Evolutionary conservation across 2,329 filamentous ascomycete genomes (phyloP), one percentile per base, ranked within the genome.

Genomic region (Pezicula neosporulosa): DNA sequence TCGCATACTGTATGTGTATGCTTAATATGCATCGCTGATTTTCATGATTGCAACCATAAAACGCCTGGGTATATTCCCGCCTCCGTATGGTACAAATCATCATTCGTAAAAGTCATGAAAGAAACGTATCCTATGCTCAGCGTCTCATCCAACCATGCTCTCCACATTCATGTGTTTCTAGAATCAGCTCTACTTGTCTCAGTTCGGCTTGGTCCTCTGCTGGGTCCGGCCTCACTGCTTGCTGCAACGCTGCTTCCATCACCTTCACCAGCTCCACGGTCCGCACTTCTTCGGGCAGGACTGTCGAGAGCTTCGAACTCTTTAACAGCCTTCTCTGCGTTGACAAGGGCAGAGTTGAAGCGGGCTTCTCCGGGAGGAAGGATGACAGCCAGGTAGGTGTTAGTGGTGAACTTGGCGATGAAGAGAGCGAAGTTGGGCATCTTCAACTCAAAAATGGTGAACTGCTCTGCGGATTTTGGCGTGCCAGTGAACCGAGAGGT

Each of bases 331-430:
- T 96, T 86, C 70, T 90, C 86, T 58, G 93, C 94, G 66, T 97
- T 97, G 58, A 96, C 77, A 68, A 94, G 84, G 12, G 92, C 92
- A 48, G 89, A 85, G 63, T 97, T 97, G 75, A 96, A 96, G 6
- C 89, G 82, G 18, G 90, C 89, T 70, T 97, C 93, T 21, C 92
- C 92, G 0, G 93, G 91, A 0, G 94, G 92, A 58, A 97, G 82
- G 35, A 95, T 86, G 8, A 95, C 90, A 64, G 96, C 90, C 54
- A 99, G 86, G 65, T 97, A 97, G 2, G 94, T 99, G 70, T 99
- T 99, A 48, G 94, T 95, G 2, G 94, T 99, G 60, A 99, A 91
- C 60, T 95, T 90, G 57, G 91, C 89, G 57, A 97, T 90, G 67
- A 97, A 96, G 70, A 97, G 86, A 71, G 90, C 95, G 74, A 97